phyloP scores from a whole-genome alignment of 345 rosid genomes.

The Aquilaria yunnanensis region DNA sequence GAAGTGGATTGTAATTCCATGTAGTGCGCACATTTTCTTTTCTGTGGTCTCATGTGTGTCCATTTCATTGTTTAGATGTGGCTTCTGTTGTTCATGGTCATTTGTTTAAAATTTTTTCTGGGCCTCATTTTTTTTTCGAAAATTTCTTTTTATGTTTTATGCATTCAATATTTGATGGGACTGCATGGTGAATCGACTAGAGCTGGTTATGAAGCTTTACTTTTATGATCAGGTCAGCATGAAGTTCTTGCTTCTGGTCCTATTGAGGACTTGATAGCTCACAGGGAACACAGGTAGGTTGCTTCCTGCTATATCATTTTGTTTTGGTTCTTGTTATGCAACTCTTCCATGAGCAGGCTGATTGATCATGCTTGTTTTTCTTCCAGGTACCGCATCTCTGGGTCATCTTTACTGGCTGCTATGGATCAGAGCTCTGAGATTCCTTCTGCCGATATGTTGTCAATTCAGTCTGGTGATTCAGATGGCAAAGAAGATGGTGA shows the following conservation, averaged over 20 bases:
- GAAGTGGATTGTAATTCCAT: too few relatives aligned
- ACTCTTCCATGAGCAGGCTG: slow-evolving; percentile 4
- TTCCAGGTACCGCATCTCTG: slow-evolving; percentile 94
- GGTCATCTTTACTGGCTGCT: slow-evolving; percentile 88
- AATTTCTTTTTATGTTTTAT: too few relatives aligned
- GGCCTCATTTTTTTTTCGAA: too few relatives aligned
- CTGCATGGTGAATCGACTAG: too few relatives aligned
- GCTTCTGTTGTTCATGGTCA: too few relatives aligned
- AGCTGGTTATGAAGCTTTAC: not conserved
- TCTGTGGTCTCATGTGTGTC: too few relatives aligned
- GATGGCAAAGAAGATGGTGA: slow-evolving; percentile 73
- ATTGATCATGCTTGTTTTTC: slow-evolving; percentile 18
- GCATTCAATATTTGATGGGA: too few relatives aligned
- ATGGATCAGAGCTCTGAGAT: slow-evolving; percentile 97
- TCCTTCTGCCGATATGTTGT: slow-evolving; percentile 61
- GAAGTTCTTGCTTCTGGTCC: slow-evolving; percentile 99
- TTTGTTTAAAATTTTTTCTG: too few relatives aligned
- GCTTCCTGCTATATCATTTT: slow-evolving; percentile 8
- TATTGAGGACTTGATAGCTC: slow-evolving; percentile 96
- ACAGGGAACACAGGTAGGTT: slow-evolving; percentile 92
- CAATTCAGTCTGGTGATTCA: slow-evolving; percentile 45
- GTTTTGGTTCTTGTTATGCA: slow-evolving; percentile 2
- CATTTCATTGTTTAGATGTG: too few relatives aligned
- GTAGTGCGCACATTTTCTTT: too few relatives aligned
- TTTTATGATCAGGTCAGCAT: slow-evolving; percentile 66